Percentiles rank a stretch among this genome's conserved stretches.
Conservation (phyloP, 352 stramenopile genomes). For the Phytophthora chlamydospora region DNA sequence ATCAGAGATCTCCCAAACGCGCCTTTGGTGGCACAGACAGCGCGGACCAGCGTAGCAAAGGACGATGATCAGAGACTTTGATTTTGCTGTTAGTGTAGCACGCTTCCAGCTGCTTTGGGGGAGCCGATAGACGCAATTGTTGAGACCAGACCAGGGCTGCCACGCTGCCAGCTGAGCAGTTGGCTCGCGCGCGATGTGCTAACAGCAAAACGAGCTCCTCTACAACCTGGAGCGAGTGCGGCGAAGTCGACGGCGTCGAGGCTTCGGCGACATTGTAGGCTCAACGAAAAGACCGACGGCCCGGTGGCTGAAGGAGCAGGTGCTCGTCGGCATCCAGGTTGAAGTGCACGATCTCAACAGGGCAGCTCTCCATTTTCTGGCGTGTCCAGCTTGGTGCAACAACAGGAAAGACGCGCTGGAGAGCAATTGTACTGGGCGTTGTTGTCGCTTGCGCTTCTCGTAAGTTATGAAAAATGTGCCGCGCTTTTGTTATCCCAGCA, state of each 20-base stretch:
- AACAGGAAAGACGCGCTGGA: too few relatives aligned
- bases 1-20: conserved; percentile 21
- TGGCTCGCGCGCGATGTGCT: conserved; percentile 23
- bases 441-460: too few relatives aligned
- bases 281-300: not conserved
- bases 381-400: too few relatives aligned
- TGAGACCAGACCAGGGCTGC: conserved; percentile 27
- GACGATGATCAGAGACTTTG: conserved; percentile 8
- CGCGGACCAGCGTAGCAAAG: conserved; percentile 29
- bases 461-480: too few relatives aligned
- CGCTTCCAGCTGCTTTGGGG: conserved; percentile 24
- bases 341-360: too few relatives aligned
- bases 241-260: conserved; percentile 12
- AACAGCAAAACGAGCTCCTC: conserved; percentile 28
- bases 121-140: conserved; percentile 12
- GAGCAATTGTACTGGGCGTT: too few relatives aligned
- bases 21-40: conserved; percentile 23
- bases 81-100: conserved; percentile 27
- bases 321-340: too few relatives aligned
- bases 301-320: too few relatives aligned
- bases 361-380: too few relatives aligned
- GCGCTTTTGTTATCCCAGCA: too few relatives aligned
- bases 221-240: conserved; percentile 4
- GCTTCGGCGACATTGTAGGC: not conserved
- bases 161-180: conserved; percentile 17